Percentiles rank a stretch among this genome's conserved stretches.
phyloP scores from a whole-genome alignment of 192 early-diverging fungal genomes.

The Helicostylum pulchrum region DNA sequence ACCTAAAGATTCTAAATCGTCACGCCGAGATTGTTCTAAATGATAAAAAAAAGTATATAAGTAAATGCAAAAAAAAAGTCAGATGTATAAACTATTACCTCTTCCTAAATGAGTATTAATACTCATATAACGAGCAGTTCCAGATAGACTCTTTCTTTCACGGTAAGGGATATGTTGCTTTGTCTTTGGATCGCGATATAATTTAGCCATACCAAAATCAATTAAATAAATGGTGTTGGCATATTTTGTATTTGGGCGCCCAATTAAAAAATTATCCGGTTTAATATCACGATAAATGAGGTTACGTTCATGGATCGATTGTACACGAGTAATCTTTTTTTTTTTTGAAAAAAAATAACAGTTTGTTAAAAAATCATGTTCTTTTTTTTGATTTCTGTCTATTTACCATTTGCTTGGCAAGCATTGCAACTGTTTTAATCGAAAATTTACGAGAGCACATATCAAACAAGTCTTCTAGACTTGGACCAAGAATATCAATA shows the following conservation, averaged over 20 bases:
- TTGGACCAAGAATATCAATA: conserved; percentile 93
- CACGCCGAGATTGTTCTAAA: conserved; percentile 92
- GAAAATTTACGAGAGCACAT: conserved; percentile 87
- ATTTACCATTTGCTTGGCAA: conserved; percentile 91
- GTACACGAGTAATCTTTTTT: conserved; percentile 70
- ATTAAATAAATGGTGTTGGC: conserved; percentile 80
- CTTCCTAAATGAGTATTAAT: conserved; percentile 96
- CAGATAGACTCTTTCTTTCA: conserved; percentile 90
- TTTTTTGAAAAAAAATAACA: background rate
- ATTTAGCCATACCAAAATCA: conserved; percentile 99
- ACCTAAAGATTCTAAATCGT: conserved; percentile 94
- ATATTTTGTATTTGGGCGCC: conserved; percentile 59
- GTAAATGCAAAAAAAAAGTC: conserved; percentile 3
- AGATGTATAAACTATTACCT: conserved; percentile 40
- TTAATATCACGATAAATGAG: conserved; percentile 98
- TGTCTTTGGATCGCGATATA: conserved; percentile 94
- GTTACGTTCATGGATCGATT: conserved; percentile 90
- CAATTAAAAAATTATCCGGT: conserved; percentile 97
- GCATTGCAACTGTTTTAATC: conserved; percentile 92
- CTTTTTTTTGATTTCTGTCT: conserved; percentile 4
- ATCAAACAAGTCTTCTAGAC: conserved; percentile 95
- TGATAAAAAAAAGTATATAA: background rate
- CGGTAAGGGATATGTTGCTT: conserved; percentile 95
- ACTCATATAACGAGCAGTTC: conserved; percentile 96
- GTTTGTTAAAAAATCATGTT: no score